phyloP scores from a whole-genome alignment of 2,329 filamentous ascomycete species.

The Cytospora piceicola region DNA sequence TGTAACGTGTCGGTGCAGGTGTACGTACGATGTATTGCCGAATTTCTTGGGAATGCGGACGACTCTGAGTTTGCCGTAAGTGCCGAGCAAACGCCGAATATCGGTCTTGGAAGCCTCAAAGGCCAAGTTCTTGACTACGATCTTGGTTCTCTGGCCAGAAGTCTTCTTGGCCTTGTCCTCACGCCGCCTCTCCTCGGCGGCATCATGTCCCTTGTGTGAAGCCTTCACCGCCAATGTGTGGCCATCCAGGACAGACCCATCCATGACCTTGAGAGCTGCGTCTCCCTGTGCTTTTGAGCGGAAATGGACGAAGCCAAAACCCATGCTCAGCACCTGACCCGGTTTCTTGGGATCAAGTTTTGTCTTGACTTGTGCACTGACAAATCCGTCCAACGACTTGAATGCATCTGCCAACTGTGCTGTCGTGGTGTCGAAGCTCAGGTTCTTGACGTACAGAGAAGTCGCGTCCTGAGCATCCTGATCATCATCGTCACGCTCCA shows the following conservation, averaged over 20 bases:
- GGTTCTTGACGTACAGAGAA: constrained; percentile 92
- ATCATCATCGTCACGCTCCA: constrained; percentile 59
- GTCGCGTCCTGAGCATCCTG: constrained; percentile 65
- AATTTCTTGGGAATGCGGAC: constrained; percentile 96
- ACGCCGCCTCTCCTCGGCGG: constrained; percentile 81
- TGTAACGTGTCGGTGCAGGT: constrained; percentile 7
- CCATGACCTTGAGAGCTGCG: constrained; percentile 81
- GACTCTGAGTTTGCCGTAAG: constrained; percentile 89
- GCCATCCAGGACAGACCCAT: constrained; percentile 83
- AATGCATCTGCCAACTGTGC: constrained; percentile 77
- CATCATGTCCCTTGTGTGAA: constrained; percentile 85
- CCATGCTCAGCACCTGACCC: constrained; percentile 90
- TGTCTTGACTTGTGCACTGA: constrained; percentile 88
- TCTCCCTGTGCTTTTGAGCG: constrained; percentile 75
- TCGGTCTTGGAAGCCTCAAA: constrained; percentile 97
- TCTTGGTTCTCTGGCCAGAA: constrained; percentile 79
- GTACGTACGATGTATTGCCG: constrained; percentile 67
- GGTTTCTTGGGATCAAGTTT: constrained; percentile 91
- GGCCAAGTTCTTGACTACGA: constrained; percentile 97
- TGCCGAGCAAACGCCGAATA: constrained; percentile 79
- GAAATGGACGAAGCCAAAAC: constrained; percentile 95
- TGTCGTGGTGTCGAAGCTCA: constrained; percentile 88
- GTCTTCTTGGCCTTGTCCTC: constrained; percentile 83
- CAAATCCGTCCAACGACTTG: constrained; percentile 80
- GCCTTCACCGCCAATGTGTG: constrained; percentile 84